Evolutionary conservation across 1,284 basidiomycete genomes (phyloP).

Genomic region (Baeospora myosura): DNA sequence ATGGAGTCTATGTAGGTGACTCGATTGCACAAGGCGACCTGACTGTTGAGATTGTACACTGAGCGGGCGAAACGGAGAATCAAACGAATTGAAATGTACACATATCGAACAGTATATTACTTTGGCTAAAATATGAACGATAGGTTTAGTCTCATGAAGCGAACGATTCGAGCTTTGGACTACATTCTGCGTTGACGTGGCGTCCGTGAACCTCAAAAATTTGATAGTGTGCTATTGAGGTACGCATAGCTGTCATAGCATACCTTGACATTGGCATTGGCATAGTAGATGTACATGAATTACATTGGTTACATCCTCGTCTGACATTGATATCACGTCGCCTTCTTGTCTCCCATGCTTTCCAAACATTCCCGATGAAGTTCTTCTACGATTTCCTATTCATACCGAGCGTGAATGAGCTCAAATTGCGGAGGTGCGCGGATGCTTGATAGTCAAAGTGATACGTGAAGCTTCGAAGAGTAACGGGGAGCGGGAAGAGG

Average conservation of each 20-base stretch:
- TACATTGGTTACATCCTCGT: not conserved
- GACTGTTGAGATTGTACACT: constrained; percentile 79
- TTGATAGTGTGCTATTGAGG: too few species aligned
- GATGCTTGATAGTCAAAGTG: too few species aligned
- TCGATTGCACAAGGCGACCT: constrained; percentile 87
- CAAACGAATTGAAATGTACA: not conserved
- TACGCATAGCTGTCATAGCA: too few species aligned
- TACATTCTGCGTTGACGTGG: too few species aligned
- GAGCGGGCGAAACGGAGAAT: too few species aligned
- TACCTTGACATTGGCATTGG: not conserved
- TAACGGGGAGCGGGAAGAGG: too few species aligned
- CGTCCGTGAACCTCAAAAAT: too few species aligned
- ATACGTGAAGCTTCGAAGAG: constrained; percentile 12
- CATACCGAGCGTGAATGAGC: not conserved
- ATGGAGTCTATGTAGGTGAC: constrained; percentile 48
- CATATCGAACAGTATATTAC: not conserved
- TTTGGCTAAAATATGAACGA: not conserved
- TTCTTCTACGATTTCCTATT: constrained; percentile 46
- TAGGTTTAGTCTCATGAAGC: too few species aligned
- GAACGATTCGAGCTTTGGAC: too few species aligned
- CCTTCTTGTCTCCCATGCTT: constrained; percentile 20
- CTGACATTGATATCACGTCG: too few species aligned
- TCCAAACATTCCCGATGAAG: constrained; percentile 36
- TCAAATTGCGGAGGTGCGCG: not conserved
- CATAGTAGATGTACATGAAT: not conserved